These are phyloP conservation scores for Mangifera indica DNA, from an alignment of 345 rosid genomes.

Conservation along the genomic window DNA sequence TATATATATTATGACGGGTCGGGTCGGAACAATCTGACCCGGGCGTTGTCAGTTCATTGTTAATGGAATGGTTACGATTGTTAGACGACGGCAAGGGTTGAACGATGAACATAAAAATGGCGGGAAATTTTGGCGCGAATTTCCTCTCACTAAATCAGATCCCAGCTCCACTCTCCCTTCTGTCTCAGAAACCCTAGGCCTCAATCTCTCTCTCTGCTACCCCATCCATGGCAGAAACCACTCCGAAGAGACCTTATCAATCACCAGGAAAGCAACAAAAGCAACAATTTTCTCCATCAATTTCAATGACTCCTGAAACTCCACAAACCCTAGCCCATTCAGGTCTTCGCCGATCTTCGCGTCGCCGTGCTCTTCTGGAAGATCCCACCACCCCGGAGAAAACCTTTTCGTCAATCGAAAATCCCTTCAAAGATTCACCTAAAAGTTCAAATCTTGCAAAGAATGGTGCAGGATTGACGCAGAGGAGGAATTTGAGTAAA, in stretches of 20 bases:
- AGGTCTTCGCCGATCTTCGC: slow-evolving; percentile 55
- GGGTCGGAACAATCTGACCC: too few species aligned
- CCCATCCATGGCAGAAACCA: slow-evolving; percentile 50
- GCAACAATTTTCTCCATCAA: slow-evolving; percentile 26
- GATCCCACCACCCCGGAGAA: slow-evolving; percentile 23
- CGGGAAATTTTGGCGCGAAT: slow-evolving; percentile 70
- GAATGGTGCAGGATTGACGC: slow-evolving; percentile 12
- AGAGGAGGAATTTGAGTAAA: neutral
- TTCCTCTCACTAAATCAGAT: slow-evolving; percentile 11
- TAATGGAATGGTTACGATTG: too few species aligned
- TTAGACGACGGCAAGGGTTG: too few species aligned
- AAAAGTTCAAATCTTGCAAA: neutral
- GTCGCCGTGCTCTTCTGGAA: slow-evolving; percentile 27
- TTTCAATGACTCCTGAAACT: slow-evolving; percentile 45
- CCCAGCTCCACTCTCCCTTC: slow-evolving; percentile 22
- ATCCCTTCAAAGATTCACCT: slow-evolving; percentile 14
- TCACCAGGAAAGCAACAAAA: slow-evolving; percentile 32
- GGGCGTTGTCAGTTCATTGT: too few species aligned
- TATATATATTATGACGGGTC: too few species aligned
- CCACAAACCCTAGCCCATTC: slow-evolving; percentile 37
- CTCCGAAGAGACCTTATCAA: slow-evolving; percentile 34
- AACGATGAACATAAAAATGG: slow-evolving; percentile 14
- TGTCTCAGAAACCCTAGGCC: slow-evolving; percentile 9
- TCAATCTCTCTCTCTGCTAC: slow-evolving; percentile 2
- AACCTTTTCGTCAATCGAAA: neutral